phyloP scores from a whole-genome alignment of 345 rosid species.

The Camelina laxa region DNA sequence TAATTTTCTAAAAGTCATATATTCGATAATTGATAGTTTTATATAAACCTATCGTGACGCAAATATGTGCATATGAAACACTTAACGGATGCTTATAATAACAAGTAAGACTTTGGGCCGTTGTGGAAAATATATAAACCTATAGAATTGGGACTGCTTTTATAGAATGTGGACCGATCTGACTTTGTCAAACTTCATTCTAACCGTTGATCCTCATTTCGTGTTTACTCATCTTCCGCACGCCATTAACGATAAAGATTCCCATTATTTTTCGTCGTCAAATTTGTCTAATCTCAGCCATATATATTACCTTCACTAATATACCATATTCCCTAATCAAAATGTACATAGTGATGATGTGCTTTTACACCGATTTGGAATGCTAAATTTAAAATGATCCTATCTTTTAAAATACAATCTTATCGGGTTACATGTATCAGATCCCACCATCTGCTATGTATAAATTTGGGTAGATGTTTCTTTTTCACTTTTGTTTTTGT shows the following conservation, averaged over 20 bases:
- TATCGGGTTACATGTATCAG: constrained; percentile 6
- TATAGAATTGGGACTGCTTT: constrained; percentile 44
- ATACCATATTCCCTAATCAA: background rate
- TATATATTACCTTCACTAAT: background rate
- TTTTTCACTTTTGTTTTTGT: constrained; percentile 27
- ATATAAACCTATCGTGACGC: constrained; percentile 11
- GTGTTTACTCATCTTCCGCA: constrained; percentile 34
- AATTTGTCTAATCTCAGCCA: constrained; percentile 12
- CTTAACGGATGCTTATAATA: constrained; percentile 12
- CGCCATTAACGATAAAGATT: constrained; percentile 40
- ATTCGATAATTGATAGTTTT: background rate
- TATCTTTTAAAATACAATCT: background rate
- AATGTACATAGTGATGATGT: constrained; percentile 12
- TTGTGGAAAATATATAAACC: constrained; percentile 26
- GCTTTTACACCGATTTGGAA: background rate
- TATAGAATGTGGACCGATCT: constrained; percentile 42
- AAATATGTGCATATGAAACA: constrained; percentile 2
- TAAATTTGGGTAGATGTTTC: constrained; percentile 13
- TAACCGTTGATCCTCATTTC: constrained; percentile 23
- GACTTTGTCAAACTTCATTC: constrained; percentile 35
- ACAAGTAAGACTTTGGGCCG: constrained; percentile 23
- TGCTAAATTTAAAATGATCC: background rate
- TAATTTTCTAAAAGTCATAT: background rate
- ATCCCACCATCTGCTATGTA: constrained; percentile 8
- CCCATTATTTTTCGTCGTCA: constrained; percentile 25